Percentiles rank a stretch among this genome's conserved stretches.
Evolutionary conservation across 805 yeast species (phyloP).

Genomic region (Ogataea populi-albae): DNA sequence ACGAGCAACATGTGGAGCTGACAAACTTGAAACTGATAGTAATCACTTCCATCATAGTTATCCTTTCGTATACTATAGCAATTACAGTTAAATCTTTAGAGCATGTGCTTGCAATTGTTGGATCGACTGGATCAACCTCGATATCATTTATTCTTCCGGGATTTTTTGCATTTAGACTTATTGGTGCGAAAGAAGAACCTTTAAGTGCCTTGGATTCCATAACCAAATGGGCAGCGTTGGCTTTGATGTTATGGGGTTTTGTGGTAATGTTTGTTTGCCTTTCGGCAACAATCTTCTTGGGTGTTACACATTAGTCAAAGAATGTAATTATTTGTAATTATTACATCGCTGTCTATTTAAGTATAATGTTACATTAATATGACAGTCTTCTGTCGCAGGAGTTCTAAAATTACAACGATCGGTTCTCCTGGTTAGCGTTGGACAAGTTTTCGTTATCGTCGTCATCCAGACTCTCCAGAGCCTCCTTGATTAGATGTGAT

Average conservation of each 20-base stretch:
- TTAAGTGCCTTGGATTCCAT: constrained; percentile 27
- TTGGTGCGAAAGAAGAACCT: constrained; percentile 42
- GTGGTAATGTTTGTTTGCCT: constrained; percentile 67
- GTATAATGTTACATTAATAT: constrained; percentile 3
- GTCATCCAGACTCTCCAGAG: constrained; percentile 54
- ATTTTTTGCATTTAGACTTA: constrained; percentile 71
- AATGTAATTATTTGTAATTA: background rate
- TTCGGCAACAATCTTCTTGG: constrained; percentile 33
- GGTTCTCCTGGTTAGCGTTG: constrained; percentile 13
- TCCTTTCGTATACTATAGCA: constrained; percentile 61
- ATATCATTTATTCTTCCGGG: constrained; percentile 92
- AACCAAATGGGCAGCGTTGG: constrained; percentile 49
- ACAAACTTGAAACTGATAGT: constrained; percentile 31
- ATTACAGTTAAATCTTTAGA: constrained; percentile 70
- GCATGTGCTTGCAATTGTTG: constrained; percentile 79
- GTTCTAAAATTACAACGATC: background rate
- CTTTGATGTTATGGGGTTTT: constrained; percentile 65
- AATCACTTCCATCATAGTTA: constrained; percentile 45
- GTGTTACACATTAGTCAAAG: constrained; percentile 32
- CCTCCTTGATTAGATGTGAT: constrained; percentile 77
- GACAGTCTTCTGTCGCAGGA: background rate
- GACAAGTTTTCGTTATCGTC: constrained; percentile 17
- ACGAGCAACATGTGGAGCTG: constrained; percentile 22
- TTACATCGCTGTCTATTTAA: background rate
- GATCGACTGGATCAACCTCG: constrained; percentile 90